Evolutionary conservation across 2,329 filamentous ascomycete genomes (phyloP), one percentile per base, ranked within the genome.

Genomic region (Penicillium verrucosum): DNA sequence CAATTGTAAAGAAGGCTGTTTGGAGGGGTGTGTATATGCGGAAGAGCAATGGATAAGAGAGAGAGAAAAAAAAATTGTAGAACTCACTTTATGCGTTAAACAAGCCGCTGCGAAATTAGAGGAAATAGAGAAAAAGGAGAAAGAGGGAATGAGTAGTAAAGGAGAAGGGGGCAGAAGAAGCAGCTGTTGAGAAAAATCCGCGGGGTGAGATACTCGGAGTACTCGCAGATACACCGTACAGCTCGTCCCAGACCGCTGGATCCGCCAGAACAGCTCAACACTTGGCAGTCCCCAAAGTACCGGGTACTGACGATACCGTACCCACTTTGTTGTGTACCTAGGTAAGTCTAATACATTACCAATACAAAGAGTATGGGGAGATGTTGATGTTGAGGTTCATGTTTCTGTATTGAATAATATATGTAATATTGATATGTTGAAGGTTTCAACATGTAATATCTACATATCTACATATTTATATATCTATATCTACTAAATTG

Each of bases 141-240:
- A 57, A 60, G 58, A 60, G 59, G 57, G 60, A 57, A 58, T 49
- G 61, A 63, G 61, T 63, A 59, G 57, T 63, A 60, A 60, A 62
- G 60, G 37, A 42, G 38, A 44, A 44, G 49, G 21, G 36, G 37
- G 37, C 46, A 50, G 37, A 49, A 51, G 37, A 34, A 64, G 59
- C 61, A 60, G 65, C 62, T 60, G 46, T 54, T 65, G 58, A 65
- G 66, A 68, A 65, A 66, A 66, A 63, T 57, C 54, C 60, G 60
- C 59, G 64, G 64, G 60, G 57, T 55, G 50, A 52, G 41, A 36
- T 50, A 44, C 42, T 57, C 58, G 54, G 47, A 65, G 62, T 58
- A 66, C 64, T 66, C 61, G 64, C 62, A 66, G 63, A 56, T 66
- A 66, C 64, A 65, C 61, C 61, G 65, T 67, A 66, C 60, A 64